A percentile compares a stretch with the other conserved stretches of the same genome.
phyloP scores from a whole-genome alignment of 1,139 yeast genomes.

The Spencermartinsiella ligniputridi region DNA sequence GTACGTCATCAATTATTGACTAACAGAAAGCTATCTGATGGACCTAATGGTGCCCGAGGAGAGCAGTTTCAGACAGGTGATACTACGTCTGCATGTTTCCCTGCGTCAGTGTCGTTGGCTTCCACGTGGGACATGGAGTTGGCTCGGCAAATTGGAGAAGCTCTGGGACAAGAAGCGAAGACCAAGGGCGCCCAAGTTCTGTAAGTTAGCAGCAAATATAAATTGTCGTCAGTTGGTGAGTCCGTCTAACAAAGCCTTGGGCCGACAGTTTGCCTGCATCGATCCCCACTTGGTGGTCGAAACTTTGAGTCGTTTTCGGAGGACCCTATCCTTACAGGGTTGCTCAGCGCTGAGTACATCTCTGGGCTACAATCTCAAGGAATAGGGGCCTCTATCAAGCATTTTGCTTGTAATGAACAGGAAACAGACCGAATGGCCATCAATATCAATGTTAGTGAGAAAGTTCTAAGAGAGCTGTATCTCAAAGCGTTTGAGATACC shows the following conservation, averaged over 20 bases:
- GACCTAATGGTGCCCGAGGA: conserved; percentile 58
- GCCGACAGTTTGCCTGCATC: conserved; percentile 54
- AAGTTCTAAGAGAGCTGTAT: conserved; percentile 56
- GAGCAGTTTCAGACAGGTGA: conserved; percentile 54
- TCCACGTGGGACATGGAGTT: conserved; percentile 41
- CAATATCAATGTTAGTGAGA: conserved; percentile 44
- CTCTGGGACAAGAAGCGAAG: conserved; percentile 53
- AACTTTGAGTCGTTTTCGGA: conserved; percentile 65
- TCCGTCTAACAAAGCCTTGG: conserved; percentile 38
- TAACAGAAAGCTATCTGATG: conserved; percentile 50
- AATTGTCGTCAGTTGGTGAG: neutral
- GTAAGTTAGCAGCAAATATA: conserved; percentile 28
- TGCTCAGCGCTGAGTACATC: conserved; percentile 49
- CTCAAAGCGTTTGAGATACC: conserved; percentile 56
- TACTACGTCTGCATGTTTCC: conserved; percentile 46
- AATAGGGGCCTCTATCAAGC: conserved; percentile 51
- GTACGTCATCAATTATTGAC: too few species aligned
- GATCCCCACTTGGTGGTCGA: conserved; percentile 62
- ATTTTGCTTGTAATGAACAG: conserved; percentile 55
- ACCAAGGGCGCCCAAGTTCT: conserved; percentile 55
- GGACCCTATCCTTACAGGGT: conserved; percentile 60
- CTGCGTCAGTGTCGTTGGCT: conserved; percentile 43
- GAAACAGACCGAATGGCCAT: conserved; percentile 50
- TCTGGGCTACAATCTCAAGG: conserved; percentile 57
- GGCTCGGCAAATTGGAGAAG: conserved; percentile 44